Evolutionary conservation across 139 green algal genomes (phyloP), one percentile per base, ranked within the genome.

Genomic region (Picochlorum sp.): DNA sequence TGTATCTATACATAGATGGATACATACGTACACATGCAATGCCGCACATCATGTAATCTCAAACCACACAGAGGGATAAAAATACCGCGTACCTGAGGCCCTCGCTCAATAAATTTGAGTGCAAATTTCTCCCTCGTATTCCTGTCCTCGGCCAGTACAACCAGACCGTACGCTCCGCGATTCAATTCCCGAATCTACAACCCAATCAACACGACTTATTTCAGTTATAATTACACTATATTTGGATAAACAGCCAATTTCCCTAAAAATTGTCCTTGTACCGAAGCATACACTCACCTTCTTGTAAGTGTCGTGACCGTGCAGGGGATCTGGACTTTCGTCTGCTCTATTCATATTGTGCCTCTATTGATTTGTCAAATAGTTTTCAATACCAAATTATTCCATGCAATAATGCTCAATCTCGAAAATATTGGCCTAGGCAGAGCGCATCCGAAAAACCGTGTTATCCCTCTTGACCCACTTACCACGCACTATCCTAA

Each of bases 31-130:
- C n/a, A n/a, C n/a, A n/a, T n/a, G n/a, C n/a, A n/a, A n/a, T n/a
- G n/a, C n/a, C n/a, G n/a, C n/a, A n/a, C n/a, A n/a, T n/a, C n/a
- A n/a, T n/a, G n/a, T n/a, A n/a, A n/a, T n/a, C n/a, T n/a, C n/a
- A n/a, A n/a, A n/a, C n/a, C n/a, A n/a, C n/a, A n/a, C n/a, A n/a
- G n/a, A n/a, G n/a, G n/a, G n/a, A n/a, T n/a, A n/a, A n/a, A n/a
- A n/a, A n/a, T n/a, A n/a, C n/a, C n/a, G n/a, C 60, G 10, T 24
- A 67, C 60, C 60, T 67, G 41, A 31, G 65, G 54, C 6, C 67
- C 67, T 16, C 67, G 61, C 22, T 69, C 33, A 5, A 75, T 75
- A 43, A 75, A 75, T 50, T 75, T 75, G 7, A 75, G 37, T 2
- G 68, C 68, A 29, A 75, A 65, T 20, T 52, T 16, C 61, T 75